Base-by-base conservation (phyloP, 768 basidiomycete species). In the Macrolepiota fuliginosa region DNA sequence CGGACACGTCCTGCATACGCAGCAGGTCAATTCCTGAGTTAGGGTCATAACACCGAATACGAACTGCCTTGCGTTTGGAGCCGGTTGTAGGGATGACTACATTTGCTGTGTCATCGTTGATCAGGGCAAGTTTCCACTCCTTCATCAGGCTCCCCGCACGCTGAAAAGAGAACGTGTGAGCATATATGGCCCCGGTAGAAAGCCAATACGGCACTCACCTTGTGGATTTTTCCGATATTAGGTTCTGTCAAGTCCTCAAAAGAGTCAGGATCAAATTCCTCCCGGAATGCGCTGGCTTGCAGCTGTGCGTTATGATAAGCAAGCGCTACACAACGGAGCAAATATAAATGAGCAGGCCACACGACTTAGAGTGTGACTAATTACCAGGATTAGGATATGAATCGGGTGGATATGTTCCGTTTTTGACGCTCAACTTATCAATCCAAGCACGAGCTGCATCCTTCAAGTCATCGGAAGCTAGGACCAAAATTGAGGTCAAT, bases 231-330 rank as follows among this genome's bases (percentile, higher is more conserved):
- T 61, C 87, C 84, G 51, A 85, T 76, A 66, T 90, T 88, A 3
- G 96, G 96, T 62, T 82, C 71, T 0, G 96, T 94, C 66, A 88
- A 74, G 73, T 99, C 96, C 64, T 91, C 88, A 63, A 93, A 92
- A 0, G 84, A 75, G 59, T 86, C 84, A 1, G 82, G 78, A 70
- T 96, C 87, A 64, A 89, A 97, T 62, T 94, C 86, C 69, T 97
- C 92, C 55, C 91, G 87, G 75, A 98, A 96, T 0, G 97, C 97
- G 57, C 86, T 88, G 7, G 96, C 93, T 74, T 97, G 88, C 7
- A 98, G 82, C 68, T 96, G 91, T 19, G 86, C 91, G 72, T 96
- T 94, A 70, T 96, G 92, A 66, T 85, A 94, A 12, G 89, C 89
- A 56, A 98, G 82, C 4, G 91, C 92, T 94, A 66, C 45, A 58